Base-by-base conservation (phyloP, 2,329 filamentous ascomycete genomes). In the Cordyceps militaris region DNA sequence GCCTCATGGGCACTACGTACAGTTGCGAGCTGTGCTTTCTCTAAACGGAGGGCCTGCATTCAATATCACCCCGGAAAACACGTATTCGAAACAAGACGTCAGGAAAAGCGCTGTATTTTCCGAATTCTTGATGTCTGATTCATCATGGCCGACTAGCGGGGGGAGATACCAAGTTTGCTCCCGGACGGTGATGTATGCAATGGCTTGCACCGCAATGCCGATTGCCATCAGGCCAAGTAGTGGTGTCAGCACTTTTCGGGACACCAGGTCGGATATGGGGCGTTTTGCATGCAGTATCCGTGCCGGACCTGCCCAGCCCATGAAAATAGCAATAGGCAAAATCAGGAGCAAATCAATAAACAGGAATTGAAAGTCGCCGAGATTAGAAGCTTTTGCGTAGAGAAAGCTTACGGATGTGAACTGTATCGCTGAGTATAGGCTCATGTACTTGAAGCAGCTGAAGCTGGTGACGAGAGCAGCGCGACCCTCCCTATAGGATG, bases 361-460 rank as follows among this genome's bases (percentile, higher is more conserved):
- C 4, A 99, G 79, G 70, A 97, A 99, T 73, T 97, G 94, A 69
- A 99, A 97, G 71, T 99, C 94, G 51, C 94, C 95, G 6, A 99
- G 78, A 69, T 99, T 99, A 9, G 90, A 96, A 11, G 89, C 95
- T 8, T 86, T 91, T 7, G 91, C 89, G 71, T 99, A 99, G 16
- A 99, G 80, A 69, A 99, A 97, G 79, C 89, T 96, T 67, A 99
- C 95, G 1, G 90, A 91, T 8, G 91, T 96, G 76, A 99, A 99
- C 71, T 99, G 94, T 63, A 99, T 99, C n/a, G 94, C 93, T 2
- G 92, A 97, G 76, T 99, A 99, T 63, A 99, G 75, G 66, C 89
- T 95, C 95, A 99, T 99, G 74, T 96, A 99, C 76, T 97, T 99
- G 81, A 99, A 99, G 76, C 94, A 99, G 75, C 90, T 95, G 76